Evolutionary conservation across 305 asterid species (phyloP), one percentile per base, ranked within the genome.

Genomic region (Fraxinus latifolia): DNA sequence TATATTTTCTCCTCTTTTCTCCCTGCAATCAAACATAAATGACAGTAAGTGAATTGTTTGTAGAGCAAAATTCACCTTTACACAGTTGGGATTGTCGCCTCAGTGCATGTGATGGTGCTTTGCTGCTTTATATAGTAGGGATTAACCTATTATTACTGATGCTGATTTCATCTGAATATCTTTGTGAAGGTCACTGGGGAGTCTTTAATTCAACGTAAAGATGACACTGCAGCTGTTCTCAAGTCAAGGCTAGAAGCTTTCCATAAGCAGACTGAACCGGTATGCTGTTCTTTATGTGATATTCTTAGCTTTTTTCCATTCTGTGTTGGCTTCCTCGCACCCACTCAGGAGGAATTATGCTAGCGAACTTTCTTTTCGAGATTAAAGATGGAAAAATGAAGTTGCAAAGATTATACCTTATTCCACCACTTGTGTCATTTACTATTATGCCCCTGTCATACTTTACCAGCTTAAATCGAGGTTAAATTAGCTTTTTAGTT

Each of bases 221-320:
- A 94, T 87, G 98, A 94, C 81, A 91, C 98, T 37, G 84, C 92
- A 44, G 91, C 93, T 84, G 98, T 94, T 77, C 95, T 94, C 73
- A 93, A 91, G 87, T 93, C 97, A 27, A 91, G 98, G 87, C 93
- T 94, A 78, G 97, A 92, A 71, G 93, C 96, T 85, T 94, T 94
- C 81, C 98, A 94, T 78, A 85, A 80, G 90, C 98, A 94, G 85
- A 94, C 98, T 81, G 92, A 93, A 85, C 97, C 98, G 77, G 98
- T 94, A 84, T 72, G 90, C 58, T 33, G 80, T 75, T 75, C 83
- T 65, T 70, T 50, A 12, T 37, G 58, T 34, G 53, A 0, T 77
- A n/a, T 21, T 21, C 44, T 78, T 80, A 7, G 44, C 65, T 42
- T 62, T 77, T 50, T 73, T 23, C 68, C 31, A 14, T 71, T 72